Conservation (phyloP, 768 basidiomycete species). For the Pleurotus tuber-regium region DNA sequence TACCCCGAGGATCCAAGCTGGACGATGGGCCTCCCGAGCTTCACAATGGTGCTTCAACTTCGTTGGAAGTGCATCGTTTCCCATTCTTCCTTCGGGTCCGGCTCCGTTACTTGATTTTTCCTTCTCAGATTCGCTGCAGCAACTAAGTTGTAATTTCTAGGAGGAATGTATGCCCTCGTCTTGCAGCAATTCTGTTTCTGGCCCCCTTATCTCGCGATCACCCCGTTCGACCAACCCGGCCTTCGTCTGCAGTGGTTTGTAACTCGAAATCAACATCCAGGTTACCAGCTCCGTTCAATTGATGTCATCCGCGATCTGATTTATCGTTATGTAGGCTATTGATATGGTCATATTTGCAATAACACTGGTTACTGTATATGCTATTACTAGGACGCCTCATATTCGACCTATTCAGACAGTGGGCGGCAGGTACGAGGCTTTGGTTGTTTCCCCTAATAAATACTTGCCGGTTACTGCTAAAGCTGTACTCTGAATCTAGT, state of each 20-base stretch:
- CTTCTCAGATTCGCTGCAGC: constrained; percentile 16
- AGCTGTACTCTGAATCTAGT: neutral
- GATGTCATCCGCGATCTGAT: neutral
- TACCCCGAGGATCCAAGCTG: no score
- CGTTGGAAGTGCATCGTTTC: constrained; percentile 9
- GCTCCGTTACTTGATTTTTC: constrained; percentile 14
- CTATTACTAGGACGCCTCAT: constrained; percentile 12
- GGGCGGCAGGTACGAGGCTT: neutral
- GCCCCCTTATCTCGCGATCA: constrained; percentile 9
- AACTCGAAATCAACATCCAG: constrained; percentile 4
- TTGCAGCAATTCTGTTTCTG: neutral
- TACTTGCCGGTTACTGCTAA: no score
- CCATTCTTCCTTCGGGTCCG: constrained; percentile 13
- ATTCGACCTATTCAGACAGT: neutral
- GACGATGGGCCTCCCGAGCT: constrained; percentile 17
- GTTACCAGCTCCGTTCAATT: neutral
- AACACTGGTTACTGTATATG: constrained; percentile 14
- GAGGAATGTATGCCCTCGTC: neutral
- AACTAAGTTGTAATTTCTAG: neutral
- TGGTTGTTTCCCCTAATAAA: neutral
- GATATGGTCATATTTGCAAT: constrained; percentile 16
- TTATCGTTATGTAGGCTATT: no score
- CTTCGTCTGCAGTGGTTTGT: constrained; percentile 1
- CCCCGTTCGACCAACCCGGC: neutral
- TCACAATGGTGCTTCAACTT: constrained; percentile 10